Conservation (phyloP, 2,329 filamentous ascomycete genomes). For the Ustulina deusta region DNA sequence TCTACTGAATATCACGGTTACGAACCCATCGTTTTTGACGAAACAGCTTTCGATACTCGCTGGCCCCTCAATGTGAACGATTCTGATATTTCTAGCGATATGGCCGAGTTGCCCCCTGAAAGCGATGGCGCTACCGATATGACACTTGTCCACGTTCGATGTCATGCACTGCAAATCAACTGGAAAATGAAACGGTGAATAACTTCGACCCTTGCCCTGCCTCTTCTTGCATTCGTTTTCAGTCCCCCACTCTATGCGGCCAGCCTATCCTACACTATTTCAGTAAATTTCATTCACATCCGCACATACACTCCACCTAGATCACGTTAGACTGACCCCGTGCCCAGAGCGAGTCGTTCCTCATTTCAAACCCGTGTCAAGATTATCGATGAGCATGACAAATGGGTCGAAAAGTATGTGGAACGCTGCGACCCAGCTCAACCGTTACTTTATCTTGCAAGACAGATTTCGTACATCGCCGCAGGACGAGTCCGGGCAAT, state of each 20-base stretch:
- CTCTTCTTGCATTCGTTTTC: not conserved
- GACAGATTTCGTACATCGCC: slow-evolving; percentile 31
- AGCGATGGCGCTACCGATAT: slow-evolving; percentile 58
- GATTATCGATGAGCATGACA: slow-evolving; percentile 37
- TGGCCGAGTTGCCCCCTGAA: slow-evolving; percentile 45
- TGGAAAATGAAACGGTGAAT: slow-evolving; percentile 34
- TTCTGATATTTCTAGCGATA: slow-evolving; percentile 60
- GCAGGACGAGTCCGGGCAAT: slow-evolving; percentile 28
- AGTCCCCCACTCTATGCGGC: not conserved
- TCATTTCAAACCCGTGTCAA: slow-evolving; percentile 28
- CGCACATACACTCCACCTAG: not conserved
- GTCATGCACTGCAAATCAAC: slow-evolving; percentile 52
- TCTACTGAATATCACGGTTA: slow-evolving; percentile 62
- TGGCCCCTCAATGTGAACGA: slow-evolving; percentile 66
- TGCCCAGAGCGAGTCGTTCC: slow-evolving; percentile 25
- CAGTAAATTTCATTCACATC: not conserved
- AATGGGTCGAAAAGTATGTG: slow-evolving; percentile 33
- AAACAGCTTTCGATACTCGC: slow-evolving; percentile 58
- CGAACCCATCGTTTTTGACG: slow-evolving; percentile 56
- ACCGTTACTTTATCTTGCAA: slow-evolving; percentile 28
- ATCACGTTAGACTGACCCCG: slow-evolving; percentile 22
- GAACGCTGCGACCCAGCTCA: slow-evolving; percentile 31
- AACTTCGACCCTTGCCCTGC: not conserved
- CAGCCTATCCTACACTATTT: not conserved
- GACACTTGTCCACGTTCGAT: slow-evolving; percentile 55